Conservation (phyloP, 495 filamentous ascomycete species). For the Platismatia glauca region DNA sequence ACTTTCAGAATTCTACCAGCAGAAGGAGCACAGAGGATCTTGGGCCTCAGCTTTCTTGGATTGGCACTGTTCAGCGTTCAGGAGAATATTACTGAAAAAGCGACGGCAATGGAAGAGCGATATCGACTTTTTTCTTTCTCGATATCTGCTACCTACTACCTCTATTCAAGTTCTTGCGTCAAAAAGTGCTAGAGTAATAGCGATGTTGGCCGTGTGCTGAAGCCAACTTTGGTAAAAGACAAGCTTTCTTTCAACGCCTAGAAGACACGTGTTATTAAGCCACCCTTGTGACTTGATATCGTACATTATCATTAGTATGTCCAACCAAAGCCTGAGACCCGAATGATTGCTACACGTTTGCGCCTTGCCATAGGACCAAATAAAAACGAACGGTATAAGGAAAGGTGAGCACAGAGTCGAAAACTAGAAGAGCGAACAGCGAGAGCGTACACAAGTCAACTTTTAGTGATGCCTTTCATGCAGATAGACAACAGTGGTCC, state of each 20-base stretch:
- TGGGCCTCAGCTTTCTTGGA: background rate
- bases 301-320: background rate
- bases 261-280: background rate
- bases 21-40: background rate
- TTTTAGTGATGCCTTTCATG: conserved; percentile 52
- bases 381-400: too few species aligned
- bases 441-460: background rate
- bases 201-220: background rate
- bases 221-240: background rate
- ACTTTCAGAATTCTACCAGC: background rate
- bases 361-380: background rate
- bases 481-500: conserved; percentile 60
- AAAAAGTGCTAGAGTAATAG: background rate
- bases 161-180: background rate
- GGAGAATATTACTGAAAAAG: background rate
- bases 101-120: background rate
- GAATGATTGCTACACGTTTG: background rate
- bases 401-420: background rate
- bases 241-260: background rate
- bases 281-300: background rate
- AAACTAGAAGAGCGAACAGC: background rate
- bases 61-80: background rate
- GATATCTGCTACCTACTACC: background rate
- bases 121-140: background rate
- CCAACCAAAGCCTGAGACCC: background rate